Percentiles rank a stretch among this genome's conserved stretches.
Conservation (phyloP, 1,284 basidiomycete genomes). For the Heterobasidion parviporum region DNA sequence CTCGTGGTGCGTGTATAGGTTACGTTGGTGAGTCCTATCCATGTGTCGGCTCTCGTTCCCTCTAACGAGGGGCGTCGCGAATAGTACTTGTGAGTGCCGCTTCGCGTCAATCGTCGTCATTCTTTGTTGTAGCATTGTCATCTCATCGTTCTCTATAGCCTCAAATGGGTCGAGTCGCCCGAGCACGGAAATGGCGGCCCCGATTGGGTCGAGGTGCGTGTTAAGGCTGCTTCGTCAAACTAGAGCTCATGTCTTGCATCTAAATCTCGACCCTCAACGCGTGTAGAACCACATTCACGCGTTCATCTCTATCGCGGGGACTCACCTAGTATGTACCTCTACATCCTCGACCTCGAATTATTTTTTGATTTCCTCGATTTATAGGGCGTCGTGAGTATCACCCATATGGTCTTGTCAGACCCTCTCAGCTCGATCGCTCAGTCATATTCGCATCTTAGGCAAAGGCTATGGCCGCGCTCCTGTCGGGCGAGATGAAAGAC, state of each 20-base stretch:
- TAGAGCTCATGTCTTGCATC: background rate
- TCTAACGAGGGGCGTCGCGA: background rate
- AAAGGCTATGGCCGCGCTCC: slow-evolving; percentile 93
- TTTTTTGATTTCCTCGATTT: slow-evolving; percentile 4
- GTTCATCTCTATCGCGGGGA: slow-evolving; percentile 81
- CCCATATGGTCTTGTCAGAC: background rate
- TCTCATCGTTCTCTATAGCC: slow-evolving; percentile 30
- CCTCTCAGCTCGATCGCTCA: background rate
- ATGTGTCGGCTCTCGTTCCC: background rate
- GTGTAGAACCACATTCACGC: slow-evolving; percentile 70
- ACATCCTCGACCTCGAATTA: background rate
- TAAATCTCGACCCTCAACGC: background rate
- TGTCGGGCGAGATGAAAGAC: slow-evolving; percentile 93
- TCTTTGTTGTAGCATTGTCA: background rate
- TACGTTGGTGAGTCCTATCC: slow-evolving; percentile 32
- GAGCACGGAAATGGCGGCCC: slow-evolving; percentile 80
- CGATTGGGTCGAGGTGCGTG: slow-evolving; percentile 82
- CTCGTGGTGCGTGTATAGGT: slow-evolving; percentile 24
- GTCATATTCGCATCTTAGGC: slow-evolving; percentile 33
- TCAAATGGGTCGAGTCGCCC: slow-evolving; percentile 96
- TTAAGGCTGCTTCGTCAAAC: too few relatives aligned
- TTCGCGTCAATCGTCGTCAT: slow-evolving; percentile 7
- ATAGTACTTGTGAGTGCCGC: slow-evolving; percentile 11
- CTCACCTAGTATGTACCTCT: slow-evolving; percentile 58
- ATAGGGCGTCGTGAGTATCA: slow-evolving; percentile 59